Evolutionary conservation across 2,329 filamentous ascomycete genomes (phyloP), one percentile per base, ranked within the genome.

Genomic region (Diaporthe aspalathi): DNA sequence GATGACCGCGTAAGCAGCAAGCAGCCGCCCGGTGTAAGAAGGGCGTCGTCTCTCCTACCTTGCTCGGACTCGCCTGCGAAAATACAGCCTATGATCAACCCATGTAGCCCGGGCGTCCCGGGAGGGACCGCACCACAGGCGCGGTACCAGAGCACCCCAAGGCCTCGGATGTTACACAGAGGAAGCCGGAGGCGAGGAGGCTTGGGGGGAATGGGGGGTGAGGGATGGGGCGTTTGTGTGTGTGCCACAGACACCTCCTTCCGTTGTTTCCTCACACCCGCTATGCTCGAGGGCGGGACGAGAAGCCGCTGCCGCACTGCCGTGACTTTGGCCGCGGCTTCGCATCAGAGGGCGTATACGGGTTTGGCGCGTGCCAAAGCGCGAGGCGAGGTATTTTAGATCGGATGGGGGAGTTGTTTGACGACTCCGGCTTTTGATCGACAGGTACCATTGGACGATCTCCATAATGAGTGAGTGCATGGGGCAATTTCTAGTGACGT

Each of bases 301-400:
- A 8, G 8, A 5, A 32, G 32, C 27, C 20, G 57, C 60, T 40
- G 20, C 27, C 57, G 27, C 35, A 32, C 27, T 63, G 43, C 57
- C 43, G 40, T 16, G 9, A 5, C 11, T 38, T 35, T 29, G 43
- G n/a, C n/a, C 60, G 20, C 29, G 9, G 43, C 20, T 24, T 24
- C 27, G 43, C 27, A 63, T 35, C 24, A 35, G 29, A 47, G 29
- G 27, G 60, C 27, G 9, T 16, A 35, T 49, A 17, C 43, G 29
- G n/a, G 43, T 49, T 49, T 49, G 60, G 43, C n/a, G 57, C 27
- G 43, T 49, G 20, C 24, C 43, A 63, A 17, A 63, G 57, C 43
- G 57, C 57, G 2, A 38, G 35, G n/a, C n/a, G n/a, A n/a, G n/a
- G n/a, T n/a, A n/a, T 8, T 17, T 16, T 47, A 49, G 40, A 49